phyloP scores from a whole-genome alignment of 495 filamentous ascomycete species.

The Durotheca rogersii region DNA sequence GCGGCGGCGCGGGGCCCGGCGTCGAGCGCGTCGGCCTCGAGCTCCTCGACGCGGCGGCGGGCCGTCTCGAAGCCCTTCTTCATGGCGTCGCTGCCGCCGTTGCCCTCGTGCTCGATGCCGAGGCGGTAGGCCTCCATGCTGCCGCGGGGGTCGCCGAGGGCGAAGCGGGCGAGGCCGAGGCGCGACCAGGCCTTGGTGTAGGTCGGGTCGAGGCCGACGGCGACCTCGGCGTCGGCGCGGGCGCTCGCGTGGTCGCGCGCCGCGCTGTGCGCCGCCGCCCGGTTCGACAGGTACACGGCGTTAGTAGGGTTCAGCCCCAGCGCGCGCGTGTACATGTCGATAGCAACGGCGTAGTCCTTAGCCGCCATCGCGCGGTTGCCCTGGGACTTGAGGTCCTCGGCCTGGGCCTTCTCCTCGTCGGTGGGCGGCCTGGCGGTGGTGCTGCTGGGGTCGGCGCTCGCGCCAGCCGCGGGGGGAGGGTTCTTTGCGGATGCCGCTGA shows the following conservation, averaged over 20 bases:
- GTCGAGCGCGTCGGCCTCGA: slow-evolving; percentile 48
- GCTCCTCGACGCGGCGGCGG: slow-evolving; percentile 75
- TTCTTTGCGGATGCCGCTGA: no score
- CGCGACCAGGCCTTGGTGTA: slow-evolving; percentile 97
- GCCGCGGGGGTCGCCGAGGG: slow-evolving; percentile 83
- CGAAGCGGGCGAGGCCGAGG: slow-evolving; percentile 85
- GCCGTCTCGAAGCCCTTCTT: slow-evolving; percentile 93
- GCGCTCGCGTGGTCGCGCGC: slow-evolving; percentile 79
- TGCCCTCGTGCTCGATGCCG: slow-evolving; percentile 92
- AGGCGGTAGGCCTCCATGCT: slow-evolving; percentile 92
- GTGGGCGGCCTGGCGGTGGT: slow-evolving; percentile 39
- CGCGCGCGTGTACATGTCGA: slow-evolving; percentile 83
- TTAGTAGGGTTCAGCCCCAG: slow-evolving; percentile 77
- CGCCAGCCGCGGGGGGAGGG: no score
- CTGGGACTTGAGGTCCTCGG: slow-evolving; percentile 83
- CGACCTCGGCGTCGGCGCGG: slow-evolving; percentile 81
- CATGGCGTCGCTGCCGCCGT: slow-evolving; percentile 84
- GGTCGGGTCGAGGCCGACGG: slow-evolving; percentile 78
- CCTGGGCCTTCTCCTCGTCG: slow-evolving; percentile 65
- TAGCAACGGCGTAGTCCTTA: slow-evolving; percentile 80
- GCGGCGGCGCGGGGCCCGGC: slow-evolving; percentile 45
- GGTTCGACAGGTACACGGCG: slow-evolving; percentile 96
- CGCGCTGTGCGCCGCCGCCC: slow-evolving; percentile 85
- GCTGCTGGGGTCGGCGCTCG: background rate
- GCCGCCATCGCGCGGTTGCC: slow-evolving; percentile 92